phyloP scores from a whole-genome alignment of 31 red algal species.

The Asparagopsis taxiformis region DNA sequence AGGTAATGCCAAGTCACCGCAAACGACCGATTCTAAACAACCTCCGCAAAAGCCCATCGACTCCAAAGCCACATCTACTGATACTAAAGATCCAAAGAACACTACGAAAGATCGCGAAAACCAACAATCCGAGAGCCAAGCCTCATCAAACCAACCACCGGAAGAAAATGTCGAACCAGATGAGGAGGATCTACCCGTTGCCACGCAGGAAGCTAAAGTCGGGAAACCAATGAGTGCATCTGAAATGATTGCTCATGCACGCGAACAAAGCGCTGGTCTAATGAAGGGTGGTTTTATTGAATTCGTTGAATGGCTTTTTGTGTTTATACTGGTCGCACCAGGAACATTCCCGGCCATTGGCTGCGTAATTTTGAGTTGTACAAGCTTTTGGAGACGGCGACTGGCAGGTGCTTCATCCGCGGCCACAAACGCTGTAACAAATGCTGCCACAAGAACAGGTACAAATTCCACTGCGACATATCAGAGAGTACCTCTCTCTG shows the following conservation, averaged over 20 bases:
- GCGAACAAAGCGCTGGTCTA: conserved; percentile 25
- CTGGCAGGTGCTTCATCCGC: conserved; percentile 5
- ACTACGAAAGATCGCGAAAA: too few relatives aligned
- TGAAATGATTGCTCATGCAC: conserved; percentile 46
- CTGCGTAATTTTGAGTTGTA: conserved; percentile 47
- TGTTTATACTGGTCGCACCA: conserved; percentile 72
- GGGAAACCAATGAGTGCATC: conserved; percentile 3
- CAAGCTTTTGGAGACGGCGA: conserved; percentile 35
- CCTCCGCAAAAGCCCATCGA: too few relatives aligned
- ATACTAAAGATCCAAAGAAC: too few relatives aligned
- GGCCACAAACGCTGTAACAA: background rate
- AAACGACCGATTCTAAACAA: too few relatives aligned
- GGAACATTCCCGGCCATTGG: conserved; percentile 75
- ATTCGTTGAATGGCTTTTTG: conserved; percentile 68
- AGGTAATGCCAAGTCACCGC: too few relatives aligned
- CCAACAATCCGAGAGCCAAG: too few relatives aligned
- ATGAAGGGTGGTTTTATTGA: conserved; percentile 59
- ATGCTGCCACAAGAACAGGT: background rate
- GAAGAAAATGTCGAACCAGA: too few relatives aligned
- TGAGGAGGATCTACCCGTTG: background rate
- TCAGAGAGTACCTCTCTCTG: background rate
- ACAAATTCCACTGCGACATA: background rate
- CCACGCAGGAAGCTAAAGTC: background rate
- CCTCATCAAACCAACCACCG: too few relatives aligned
- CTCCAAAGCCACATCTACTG: too few relatives aligned